phyloP scores from a whole-genome alignment of 768 basidiomycete species.

The Mycena filopes region DNA sequence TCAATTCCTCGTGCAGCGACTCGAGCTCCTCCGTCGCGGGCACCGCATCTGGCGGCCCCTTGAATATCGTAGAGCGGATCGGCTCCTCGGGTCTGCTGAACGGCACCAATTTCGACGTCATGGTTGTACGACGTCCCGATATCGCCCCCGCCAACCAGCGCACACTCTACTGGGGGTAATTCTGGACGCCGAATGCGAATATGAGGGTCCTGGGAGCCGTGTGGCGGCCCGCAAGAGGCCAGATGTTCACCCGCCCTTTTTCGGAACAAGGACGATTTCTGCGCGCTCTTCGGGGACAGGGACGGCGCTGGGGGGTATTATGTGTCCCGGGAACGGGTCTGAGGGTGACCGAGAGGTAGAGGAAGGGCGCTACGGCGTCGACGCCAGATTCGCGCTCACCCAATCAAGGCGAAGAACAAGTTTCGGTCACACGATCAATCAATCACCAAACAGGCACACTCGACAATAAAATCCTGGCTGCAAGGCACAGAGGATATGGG shows the following conservation, averaged over 20 bases:
- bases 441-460: constrained; percentile 3
- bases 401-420: constrained; percentile 28
- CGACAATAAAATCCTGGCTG: too few species aligned
- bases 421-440: constrained; percentile 5
- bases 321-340: neutral
- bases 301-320: neutral
- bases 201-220: neutral
- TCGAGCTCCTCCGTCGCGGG: constrained; percentile 82
- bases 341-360: constrained; percentile 3
- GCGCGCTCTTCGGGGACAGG: constrained; percentile 13
- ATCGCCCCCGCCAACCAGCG: constrained; percentile 22
- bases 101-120: constrained; percentile 70
- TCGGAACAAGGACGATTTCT: constrained; percentile 14
- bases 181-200: neutral
- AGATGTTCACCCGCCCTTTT: constrained; percentile 5
- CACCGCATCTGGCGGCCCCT: constrained; percentile 70
- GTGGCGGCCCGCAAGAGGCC: neutral
- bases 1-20: constrained; percentile 69
- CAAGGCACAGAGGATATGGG: too few species aligned
- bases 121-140: constrained; percentile 44
- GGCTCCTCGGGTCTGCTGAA: constrained; percentile 57
- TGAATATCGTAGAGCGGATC: constrained; percentile 70
- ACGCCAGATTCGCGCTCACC: constrained; percentile 21
- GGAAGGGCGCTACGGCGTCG: neutral
- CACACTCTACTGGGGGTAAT: neutral